phyloP scores from a whole-genome alignment of 768 basidiomycete species.

The Boletus insuetus region DNA sequence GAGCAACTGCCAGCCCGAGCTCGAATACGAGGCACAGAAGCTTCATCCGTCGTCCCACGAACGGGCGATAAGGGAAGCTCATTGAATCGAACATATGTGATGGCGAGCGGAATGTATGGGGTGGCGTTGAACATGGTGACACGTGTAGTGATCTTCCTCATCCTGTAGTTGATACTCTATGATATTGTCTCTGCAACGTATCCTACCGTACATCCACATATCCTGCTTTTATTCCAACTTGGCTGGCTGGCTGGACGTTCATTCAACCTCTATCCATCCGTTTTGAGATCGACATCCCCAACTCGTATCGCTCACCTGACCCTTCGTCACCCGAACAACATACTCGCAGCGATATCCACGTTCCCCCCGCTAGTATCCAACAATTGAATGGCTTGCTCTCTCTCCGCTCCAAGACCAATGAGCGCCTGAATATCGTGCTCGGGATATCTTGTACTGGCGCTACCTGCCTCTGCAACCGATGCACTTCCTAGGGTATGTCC shows the following conservation, averaged over 20 bases:
- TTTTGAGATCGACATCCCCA: background rate
- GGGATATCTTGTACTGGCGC: slow-evolving; percentile 50
- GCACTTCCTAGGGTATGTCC: slow-evolving; percentile 59
- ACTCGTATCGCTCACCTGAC: background rate
- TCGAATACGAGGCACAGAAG: too few relatives aligned
- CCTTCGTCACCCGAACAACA: slow-evolving; percentile 62
- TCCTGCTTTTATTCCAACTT: background rate
- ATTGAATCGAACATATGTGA: too few relatives aligned
- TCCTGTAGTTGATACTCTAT: too few relatives aligned
- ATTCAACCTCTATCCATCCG: background rate
- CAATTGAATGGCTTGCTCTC: slow-evolving; percentile 74
- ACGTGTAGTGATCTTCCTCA: too few relatives aligned
- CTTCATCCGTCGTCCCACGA: too few relatives aligned
- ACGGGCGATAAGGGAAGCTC: too few relatives aligned
- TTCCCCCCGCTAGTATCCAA: slow-evolving; percentile 83
- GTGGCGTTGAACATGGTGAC: too few relatives aligned
- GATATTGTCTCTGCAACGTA: too few relatives aligned
- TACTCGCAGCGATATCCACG: slow-evolving; percentile 82
- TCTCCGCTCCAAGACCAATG: slow-evolving; percentile 72
- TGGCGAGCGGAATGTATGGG: too few relatives aligned
- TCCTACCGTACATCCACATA: background rate
- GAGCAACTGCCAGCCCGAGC: too few relatives aligned
- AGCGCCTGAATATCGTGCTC: slow-evolving; percentile 65
- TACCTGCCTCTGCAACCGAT: slow-evolving; percentile 30
- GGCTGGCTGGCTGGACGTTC: background rate